These are phyloP conservation scores for Penicillium atrosanguineum DNA, from an alignment of 495 filamentous ascomycete genomes.

Conservation along the genomic window DNA sequence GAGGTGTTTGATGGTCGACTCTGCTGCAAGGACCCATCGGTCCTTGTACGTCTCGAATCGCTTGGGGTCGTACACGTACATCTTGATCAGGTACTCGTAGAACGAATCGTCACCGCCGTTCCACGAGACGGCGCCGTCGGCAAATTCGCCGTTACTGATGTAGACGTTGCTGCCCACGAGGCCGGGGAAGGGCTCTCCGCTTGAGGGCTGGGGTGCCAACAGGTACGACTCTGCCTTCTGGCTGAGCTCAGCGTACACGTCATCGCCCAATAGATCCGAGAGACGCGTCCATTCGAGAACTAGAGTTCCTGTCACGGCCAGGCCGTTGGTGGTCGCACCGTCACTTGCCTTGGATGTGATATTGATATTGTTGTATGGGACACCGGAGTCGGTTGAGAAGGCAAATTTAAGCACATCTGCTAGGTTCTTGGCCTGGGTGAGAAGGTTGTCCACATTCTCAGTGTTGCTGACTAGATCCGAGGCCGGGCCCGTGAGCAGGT, in stretches of 20 bases:
- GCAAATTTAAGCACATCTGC: conserved; percentile 73
- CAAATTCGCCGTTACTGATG: conserved; percentile 62
- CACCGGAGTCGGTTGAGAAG: conserved; percentile 72
- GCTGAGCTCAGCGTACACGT: conserved; percentile 61
- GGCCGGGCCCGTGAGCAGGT: conserved; percentile 72
- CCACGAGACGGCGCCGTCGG: conserved; percentile 71
- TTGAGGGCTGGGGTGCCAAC: conserved; percentile 59
- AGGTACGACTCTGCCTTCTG: conserved; percentile 73
- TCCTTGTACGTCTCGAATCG: conserved; percentile 64
- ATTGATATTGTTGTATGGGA: conserved; percentile 71
- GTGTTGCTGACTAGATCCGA: conserved; percentile 46
- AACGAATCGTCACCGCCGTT: conserved; percentile 76
- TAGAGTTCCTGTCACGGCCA: conserved; percentile 70
- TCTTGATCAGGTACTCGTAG: conserved; percentile 94
- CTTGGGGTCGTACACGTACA: conserved; percentile 77
- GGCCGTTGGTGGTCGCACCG: conserved; percentile 56
- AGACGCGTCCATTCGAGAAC: conserved; percentile 85
- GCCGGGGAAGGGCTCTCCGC: conserved; percentile 72
- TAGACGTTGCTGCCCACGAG: conserved; percentile 69
- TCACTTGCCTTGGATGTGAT: conserved; percentile 51
- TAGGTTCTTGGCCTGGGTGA: conserved; percentile 65
- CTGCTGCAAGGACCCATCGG: conserved; percentile 74
- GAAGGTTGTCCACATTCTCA: conserved; percentile 51
- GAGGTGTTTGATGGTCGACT: conserved; percentile 72
- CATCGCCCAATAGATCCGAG: conserved; percentile 70